phyloP scores from a whole-genome alignment of 78 protist species.

The Dictyostelium brefeldianum region DNA sequence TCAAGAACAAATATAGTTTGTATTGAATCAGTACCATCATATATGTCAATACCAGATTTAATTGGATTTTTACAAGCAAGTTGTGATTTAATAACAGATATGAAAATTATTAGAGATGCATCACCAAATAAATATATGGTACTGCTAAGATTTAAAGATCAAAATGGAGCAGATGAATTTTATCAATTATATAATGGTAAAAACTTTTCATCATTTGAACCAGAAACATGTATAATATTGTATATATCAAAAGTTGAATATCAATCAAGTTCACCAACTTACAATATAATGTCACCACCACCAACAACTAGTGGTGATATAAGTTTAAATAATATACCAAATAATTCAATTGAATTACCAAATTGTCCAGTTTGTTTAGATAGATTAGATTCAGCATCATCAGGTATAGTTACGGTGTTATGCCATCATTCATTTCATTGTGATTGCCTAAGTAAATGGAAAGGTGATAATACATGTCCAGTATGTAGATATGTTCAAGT shows the following conservation, averaged over 20 bases:
- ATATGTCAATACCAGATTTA: constrained; percentile 77
- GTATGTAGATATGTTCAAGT: constrained; percentile 89
- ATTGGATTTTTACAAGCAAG: constrained; percentile 37
- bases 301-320: too few species aligned
- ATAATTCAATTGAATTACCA: constrained; percentile 85
- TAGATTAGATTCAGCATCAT: constrained; percentile 86
- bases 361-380: constrained; percentile 96
- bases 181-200: constrained; percentile 83
- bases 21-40: constrained; percentile 77
- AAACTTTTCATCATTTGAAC: constrained; percentile 85
- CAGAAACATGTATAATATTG: constrained; percentile 61
- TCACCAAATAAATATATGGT: constrained; percentile 89
- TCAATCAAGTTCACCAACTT: constrained; percentile 43
- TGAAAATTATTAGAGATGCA: constrained; percentile 78
- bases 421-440: constrained; percentile 96
- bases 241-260: constrained; percentile 62
- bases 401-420: constrained; percentile 90
- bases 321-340: background rate
- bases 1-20: constrained; percentile 55
- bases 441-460: constrained; percentile 67
- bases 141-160: constrained; percentile 49
- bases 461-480: constrained; percentile 83
- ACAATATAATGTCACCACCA: constrained; percentile 61
- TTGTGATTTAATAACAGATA: constrained; percentile 37
- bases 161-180: constrained; percentile 74